Evolutionary conservation across 139 green algal species (phyloP).

Genomic region (Haematococcus lacustris): DNA sequence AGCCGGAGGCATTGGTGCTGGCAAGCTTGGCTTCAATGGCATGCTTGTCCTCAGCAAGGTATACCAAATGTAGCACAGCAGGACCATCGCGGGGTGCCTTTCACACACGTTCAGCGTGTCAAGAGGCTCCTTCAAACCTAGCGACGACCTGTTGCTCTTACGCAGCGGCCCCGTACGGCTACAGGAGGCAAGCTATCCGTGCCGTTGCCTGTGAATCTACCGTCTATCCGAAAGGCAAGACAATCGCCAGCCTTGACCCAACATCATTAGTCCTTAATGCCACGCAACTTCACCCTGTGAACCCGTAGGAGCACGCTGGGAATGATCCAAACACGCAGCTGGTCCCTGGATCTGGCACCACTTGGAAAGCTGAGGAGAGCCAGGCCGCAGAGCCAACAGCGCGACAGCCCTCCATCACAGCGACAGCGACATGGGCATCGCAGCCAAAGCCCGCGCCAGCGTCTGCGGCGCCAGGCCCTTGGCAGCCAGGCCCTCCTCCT

Average conservation of each 20-base stretch:
- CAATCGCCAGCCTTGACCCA: not conserved
- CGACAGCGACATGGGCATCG: slow-evolving; percentile 54
- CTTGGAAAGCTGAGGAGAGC: slow-evolving; percentile 38
- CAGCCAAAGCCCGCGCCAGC: slow-evolving; percentile 5
- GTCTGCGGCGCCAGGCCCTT: not conserved
- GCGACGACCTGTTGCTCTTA: not conserved
- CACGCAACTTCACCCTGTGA: not conserved
- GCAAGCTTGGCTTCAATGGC: slow-evolving; percentile 22
- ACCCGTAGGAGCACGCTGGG: slow-evolving; percentile 63
- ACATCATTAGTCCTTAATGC: no score
- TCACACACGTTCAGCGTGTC: not conserved
- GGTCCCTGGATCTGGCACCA: slow-evolving; percentile 41
- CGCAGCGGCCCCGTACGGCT: slow-evolving; percentile 37
- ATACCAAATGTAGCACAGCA: not conserved
- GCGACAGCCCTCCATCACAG: slow-evolving; percentile 27
- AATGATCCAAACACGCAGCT: slow-evolving; percentile 67
- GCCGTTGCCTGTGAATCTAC: slow-evolving; percentile 75
- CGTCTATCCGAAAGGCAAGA: slow-evolving; percentile 64
- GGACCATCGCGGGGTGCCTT: not conserved
- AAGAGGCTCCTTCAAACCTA: not conserved
- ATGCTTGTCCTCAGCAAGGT: slow-evolving; percentile 45
- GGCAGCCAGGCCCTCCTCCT: not conserved
- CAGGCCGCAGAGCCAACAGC: slow-evolving; percentile 8
- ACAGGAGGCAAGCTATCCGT: slow-evolving; percentile 59
- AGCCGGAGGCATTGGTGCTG: slow-evolving; percentile 1